phyloP scores from a whole-genome alignment of 768 basidiomycete genomes.

The Nidularia pulvinata region DNA sequence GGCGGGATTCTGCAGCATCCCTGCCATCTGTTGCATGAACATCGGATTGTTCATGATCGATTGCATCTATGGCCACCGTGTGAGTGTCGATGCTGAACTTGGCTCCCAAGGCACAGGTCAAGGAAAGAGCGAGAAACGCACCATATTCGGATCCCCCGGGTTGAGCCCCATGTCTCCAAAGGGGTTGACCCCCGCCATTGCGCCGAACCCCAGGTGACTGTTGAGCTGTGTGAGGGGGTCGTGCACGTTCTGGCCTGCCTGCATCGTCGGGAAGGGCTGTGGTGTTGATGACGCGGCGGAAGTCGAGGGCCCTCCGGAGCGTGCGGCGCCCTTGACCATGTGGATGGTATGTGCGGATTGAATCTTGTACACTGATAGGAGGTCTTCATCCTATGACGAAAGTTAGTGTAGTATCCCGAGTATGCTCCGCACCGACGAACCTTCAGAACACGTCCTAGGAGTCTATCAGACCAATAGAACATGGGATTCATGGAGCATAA shows the following conservation, averaged over 20 bases:
- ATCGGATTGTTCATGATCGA: constrained; percentile 84
- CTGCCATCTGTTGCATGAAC: constrained; percentile 86
- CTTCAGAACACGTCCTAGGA: constrained; percentile 71
- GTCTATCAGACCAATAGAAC: not conserved
- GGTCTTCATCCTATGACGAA: constrained; percentile 72
- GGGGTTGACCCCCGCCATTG: constrained; percentile 88
- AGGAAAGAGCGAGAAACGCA: constrained; percentile 26
- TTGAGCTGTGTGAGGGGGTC: constrained; percentile 89
- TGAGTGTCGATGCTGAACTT: not conserved
- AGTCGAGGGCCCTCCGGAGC: constrained; percentile 40
- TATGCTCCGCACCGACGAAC: constrained; percentile 25
- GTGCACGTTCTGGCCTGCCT: constrained; percentile 86
- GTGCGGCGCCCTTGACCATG: constrained; percentile 87
- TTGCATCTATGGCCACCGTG: constrained; percentile 54
- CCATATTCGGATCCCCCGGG: constrained; percentile 93
- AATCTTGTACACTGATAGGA: constrained; percentile 85
- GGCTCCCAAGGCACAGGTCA: not conserved
- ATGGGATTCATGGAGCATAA: not conserved
- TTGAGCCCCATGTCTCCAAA: constrained; percentile 93
- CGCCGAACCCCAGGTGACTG: constrained; percentile 73
- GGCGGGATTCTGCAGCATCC: constrained; percentile 86
- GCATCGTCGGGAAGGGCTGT: constrained; percentile 82
- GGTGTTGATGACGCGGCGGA: constrained; percentile 37
- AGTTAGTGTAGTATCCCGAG: constrained; percentile 1
- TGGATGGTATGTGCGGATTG: constrained; percentile 87